A percentile compares a stretch with the other conserved stretches of the same genome.
Conservation (phyloP, 106 monocot species). For the Vanilla planifolia region DNA sequence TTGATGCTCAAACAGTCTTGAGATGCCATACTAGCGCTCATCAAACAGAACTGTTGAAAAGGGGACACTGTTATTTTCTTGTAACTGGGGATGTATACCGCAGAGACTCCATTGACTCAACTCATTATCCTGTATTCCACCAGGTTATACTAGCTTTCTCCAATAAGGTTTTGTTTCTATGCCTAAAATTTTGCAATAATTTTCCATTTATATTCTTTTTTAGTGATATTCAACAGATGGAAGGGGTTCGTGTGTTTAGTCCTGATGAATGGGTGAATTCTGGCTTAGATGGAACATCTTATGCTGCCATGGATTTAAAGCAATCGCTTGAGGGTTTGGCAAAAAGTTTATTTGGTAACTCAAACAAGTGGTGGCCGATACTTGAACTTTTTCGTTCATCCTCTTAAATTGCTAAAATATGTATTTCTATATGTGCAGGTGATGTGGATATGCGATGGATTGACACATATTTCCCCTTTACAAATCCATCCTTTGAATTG, state of each 20-base stretch:
- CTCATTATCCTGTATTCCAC: slow-evolving; percentile 99
- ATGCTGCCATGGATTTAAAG: slow-evolving; percentile 81
- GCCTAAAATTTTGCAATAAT: not conserved
- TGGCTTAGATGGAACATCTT: slow-evolving; percentile 72
- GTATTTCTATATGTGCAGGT: slow-evolving; percentile 37
- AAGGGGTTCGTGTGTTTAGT: slow-evolving; percentile 86
- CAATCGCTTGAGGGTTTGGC: slow-evolving; percentile 90
- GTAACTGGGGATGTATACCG: slow-evolving; percentile 99
- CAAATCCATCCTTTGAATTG: slow-evolving; percentile 93
- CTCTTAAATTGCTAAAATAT: not conserved
- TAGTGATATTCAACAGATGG: slow-evolving; percentile 55
- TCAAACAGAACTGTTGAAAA: slow-evolving; percentile 75
- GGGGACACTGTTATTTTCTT: slow-evolving; percentile 80
- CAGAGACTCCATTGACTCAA: slow-evolving; percentile 86
- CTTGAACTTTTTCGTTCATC: not conserved
- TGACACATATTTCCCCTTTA: slow-evolving; percentile 98
- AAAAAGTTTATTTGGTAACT: slow-evolving; percentile 82
- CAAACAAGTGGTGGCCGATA: not conserved
- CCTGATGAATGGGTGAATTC: slow-evolving; percentile 69
- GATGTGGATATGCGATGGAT: slow-evolving; percentile 99
- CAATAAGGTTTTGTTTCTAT: not conserved
- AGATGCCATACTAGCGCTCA: slow-evolving; percentile 99
- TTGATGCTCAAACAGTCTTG: slow-evolving; percentile 74
- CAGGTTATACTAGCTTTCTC: slow-evolving; percentile 42
- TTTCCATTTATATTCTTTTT: slow-evolving; percentile 4